phyloP scores from a whole-genome alignment of 805 yeast genomes.

The Candida palmyrensis region DNA sequence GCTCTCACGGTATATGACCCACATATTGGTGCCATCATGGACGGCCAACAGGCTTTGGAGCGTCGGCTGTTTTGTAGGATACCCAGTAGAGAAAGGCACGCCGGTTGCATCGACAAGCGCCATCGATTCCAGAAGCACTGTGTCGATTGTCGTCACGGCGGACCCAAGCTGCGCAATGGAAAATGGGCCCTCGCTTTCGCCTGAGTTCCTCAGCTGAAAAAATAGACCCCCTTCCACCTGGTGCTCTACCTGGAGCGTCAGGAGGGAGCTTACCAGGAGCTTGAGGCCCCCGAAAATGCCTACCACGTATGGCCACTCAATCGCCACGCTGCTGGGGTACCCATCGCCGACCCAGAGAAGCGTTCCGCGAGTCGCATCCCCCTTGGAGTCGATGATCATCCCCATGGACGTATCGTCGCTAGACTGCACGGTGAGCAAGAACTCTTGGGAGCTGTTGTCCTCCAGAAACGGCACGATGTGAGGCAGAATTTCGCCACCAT shows the following conservation, averaged over 20 bases:
- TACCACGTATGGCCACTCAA: conserved; percentile 33
- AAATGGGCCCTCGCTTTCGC: neutral
- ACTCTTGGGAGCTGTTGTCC: conserved; percentile 21
- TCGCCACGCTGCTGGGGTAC: conserved; percentile 25
- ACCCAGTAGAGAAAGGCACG: too few relatives aligned
- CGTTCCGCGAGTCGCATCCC: conserved; percentile 40
- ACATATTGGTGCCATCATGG: too few relatives aligned
- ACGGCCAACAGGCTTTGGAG: too few relatives aligned
- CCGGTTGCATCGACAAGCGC: conserved; percentile 1
- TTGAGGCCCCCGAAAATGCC: conserved; percentile 18
- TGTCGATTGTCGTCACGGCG: neutral
- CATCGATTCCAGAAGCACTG: neutral
- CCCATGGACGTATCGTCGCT: conserved; percentile 31
- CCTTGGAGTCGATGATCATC: conserved; percentile 34
- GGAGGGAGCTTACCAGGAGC: conserved; percentile 21
- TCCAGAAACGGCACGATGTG: conserved; percentile 16
- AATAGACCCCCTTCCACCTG: conserved; percentile 3
- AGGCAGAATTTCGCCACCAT: conserved; percentile 13
- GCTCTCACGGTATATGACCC: too few relatives aligned
- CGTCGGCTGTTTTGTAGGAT: too few relatives aligned
- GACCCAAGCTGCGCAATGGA: neutral
- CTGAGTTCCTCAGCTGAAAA: neutral
- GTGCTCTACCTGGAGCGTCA: conserved; percentile 14
- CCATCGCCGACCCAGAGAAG: conserved; percentile 32
- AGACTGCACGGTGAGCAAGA: conserved; percentile 29